phyloP scores from a whole-genome alignment of 2,329 filamentous ascomycete genomes.

The Alternaria angustiovoidea region DNA sequence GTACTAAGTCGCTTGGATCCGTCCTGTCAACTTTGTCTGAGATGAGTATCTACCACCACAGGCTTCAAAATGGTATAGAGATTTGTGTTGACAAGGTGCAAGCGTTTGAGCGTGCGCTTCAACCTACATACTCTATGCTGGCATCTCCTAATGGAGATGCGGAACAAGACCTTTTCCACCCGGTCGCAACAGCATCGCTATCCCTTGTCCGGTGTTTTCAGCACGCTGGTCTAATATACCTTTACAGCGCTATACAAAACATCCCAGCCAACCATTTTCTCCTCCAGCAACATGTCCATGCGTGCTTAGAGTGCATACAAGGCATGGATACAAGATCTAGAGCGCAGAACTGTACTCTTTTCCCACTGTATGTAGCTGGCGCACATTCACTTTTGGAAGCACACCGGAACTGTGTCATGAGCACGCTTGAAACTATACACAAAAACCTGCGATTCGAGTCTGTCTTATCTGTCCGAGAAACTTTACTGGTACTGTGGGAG shows the following conservation, averaged over 20 bases:
- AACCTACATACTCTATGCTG: constrained; percentile 9
- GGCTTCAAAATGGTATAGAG: neutral
- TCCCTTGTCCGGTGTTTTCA: constrained; percentile 22
- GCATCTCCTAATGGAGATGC: neutral
- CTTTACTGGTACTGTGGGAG: constrained; percentile 13
- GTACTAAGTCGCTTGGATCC: constrained; percentile 10
- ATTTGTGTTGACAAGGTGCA: constrained; percentile 7
- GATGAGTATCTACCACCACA: constrained; percentile 17
- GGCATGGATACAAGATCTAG: constrained; percentile 18
- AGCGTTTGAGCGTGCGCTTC: constrained; percentile 9
- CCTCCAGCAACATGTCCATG: constrained; percentile 24
- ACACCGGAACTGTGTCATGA: constrained; percentile 9
- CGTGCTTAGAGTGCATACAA: constrained; percentile 22
- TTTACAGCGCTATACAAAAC: constrained; percentile 23
- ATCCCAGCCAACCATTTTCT: constrained; percentile 17
- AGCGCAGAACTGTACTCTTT: constrained; percentile 23
- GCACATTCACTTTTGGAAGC: constrained; percentile 14
- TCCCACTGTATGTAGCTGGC: constrained; percentile 26
- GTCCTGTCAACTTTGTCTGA: constrained; percentile 10
- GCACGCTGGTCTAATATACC: constrained; percentile 24
- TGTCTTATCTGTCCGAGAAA: constrained; percentile 14
- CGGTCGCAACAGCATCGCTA: constrained; percentile 3
- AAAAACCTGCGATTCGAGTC: constrained; percentile 23
- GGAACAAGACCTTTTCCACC: neutral
- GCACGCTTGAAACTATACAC: constrained; percentile 17